phyloP scores from a whole-genome alignment of 2,329 filamentous ascomycete genomes.

The Pestalotiopsis sp. region DNA sequence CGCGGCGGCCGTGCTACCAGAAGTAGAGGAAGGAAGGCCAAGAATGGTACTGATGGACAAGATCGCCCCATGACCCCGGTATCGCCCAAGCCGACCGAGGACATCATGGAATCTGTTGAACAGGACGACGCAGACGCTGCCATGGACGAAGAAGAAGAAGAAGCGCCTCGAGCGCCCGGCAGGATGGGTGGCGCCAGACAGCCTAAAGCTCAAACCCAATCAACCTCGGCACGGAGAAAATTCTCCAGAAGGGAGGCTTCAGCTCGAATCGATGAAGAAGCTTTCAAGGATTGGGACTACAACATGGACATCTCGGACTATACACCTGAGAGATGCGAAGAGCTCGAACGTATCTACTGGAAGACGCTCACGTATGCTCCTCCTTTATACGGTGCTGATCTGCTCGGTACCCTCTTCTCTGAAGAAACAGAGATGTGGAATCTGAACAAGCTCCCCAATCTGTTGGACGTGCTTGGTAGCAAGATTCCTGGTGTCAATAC shows the following conservation, averaged over 20 bases:
- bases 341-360: slow-evolving; percentile 95
- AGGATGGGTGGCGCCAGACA: slow-evolving; percentile 51
- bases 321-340: slow-evolving; percentile 87
- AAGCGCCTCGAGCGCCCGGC: slow-evolving; percentile 39
- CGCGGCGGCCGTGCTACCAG: slow-evolving; percentile 41
- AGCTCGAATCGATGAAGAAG: slow-evolving; percentile 82
- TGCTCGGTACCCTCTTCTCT: slow-evolving; percentile 92
- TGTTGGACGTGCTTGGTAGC: slow-evolving; percentile 90
- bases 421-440: slow-evolving; percentile 87
- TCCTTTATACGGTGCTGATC: slow-evolving; percentile 93
- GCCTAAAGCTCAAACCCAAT: slow-evolving; percentile 64
- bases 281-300: slow-evolving; percentile 91
- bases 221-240: slow-evolving; percentile 83
- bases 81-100: slow-evolving; percentile 46
- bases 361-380: slow-evolving; percentile 94
- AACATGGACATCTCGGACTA: slow-evolving; percentile 85
- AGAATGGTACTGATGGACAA: slow-evolving; percentile 35
- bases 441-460: slow-evolving; percentile 87
- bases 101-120: slow-evolving; percentile 50
- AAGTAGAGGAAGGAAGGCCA: slow-evolving; percentile 37
- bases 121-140: slow-evolving; percentile 43
- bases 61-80: slow-evolving; percentile 60
- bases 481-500: slow-evolving; percentile 98
- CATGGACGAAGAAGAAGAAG: slow-evolving; percentile 45
- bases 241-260: slow-evolving; percentile 78